phyloP scores from a whole-genome alignment of 176 grass and related monocot genomes.

The Ananas comosus region DNA sequence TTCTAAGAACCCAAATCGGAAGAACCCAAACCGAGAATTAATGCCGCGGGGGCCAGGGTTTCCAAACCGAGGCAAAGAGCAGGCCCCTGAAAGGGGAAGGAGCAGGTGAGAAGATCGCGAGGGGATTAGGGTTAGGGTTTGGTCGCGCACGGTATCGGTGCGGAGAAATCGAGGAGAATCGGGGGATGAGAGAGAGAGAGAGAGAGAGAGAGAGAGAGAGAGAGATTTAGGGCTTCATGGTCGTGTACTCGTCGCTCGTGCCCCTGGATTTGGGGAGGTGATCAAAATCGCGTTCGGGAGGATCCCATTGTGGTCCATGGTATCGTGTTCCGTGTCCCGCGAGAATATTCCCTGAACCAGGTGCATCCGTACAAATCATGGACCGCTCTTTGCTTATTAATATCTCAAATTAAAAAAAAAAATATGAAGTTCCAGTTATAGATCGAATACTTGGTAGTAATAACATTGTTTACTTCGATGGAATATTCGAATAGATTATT shows the following conservation, averaged over 20 bases:
- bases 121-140: background rate
- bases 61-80: background rate
- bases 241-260: background rate
- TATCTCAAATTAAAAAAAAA: too few relatives aligned
- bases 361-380: too few relatives aligned
- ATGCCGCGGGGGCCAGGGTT: slow-evolving; percentile 1
- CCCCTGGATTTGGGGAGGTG: background rate
- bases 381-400: too few relatives aligned
- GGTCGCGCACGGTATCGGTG: background rate
- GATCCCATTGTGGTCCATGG: too few relatives aligned
- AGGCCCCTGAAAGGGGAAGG: background rate
- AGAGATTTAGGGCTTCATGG: background rate
- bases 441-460: too few relatives aligned
- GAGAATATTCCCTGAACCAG: too few relatives aligned
- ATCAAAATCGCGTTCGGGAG: too few relatives aligned
- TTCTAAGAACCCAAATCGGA: background rate
- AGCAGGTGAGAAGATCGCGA: background rate
- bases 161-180: slow-evolving; percentile 1
- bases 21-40: background rate
- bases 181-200: background rate
- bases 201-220: background rate
- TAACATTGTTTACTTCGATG: too few relatives aligned
- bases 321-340: too few relatives aligned
- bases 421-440: too few relatives aligned
- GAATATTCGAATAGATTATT: too few relatives aligned